Conservation (phyloP, 306 rosid genomes). For the Fagus sylvatica region DNA sequence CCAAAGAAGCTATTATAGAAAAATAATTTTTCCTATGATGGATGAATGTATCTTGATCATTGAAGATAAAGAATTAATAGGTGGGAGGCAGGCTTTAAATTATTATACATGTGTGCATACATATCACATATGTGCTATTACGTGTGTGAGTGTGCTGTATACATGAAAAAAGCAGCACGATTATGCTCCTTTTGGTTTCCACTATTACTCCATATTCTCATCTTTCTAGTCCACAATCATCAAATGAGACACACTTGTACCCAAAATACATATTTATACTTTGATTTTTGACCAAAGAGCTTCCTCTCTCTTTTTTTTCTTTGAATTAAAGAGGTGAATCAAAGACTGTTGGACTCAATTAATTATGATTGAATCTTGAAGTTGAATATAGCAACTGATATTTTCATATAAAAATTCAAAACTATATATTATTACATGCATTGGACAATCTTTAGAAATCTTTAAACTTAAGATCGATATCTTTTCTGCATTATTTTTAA, state of each 20-base stretch:
- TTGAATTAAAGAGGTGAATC: not conserved
- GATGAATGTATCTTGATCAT: not conserved
- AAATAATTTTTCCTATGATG: not conserved
- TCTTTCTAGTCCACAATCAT: not conserved
- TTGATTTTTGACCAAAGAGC: not conserved
- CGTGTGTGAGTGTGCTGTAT: not conserved
- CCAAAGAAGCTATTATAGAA: constrained; percentile 15
- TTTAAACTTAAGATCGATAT: not conserved
- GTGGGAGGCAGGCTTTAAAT: not conserved
- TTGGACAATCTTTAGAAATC: too few relatives aligned
- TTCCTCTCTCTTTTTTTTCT: not conserved
- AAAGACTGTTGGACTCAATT: too few relatives aligned
- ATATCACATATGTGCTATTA: not conserved
- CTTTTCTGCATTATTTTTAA: not conserved
- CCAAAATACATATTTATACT: not conserved
- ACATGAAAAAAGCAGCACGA: not conserved
- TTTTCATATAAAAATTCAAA: too few relatives aligned
- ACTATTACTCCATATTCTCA: too few relatives aligned
- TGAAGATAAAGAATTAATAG: not conserved
- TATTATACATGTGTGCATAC: not conserved
- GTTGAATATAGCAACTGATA: too few relatives aligned
- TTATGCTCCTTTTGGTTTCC: constrained; percentile 7
- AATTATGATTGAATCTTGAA: too few relatives aligned
- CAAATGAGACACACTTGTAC: not conserved
- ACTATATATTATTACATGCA: too few relatives aligned